Conservation (phyloP, 2,329 filamentous ascomycete species). For the Botryosphaeria dothidea region DNA sequence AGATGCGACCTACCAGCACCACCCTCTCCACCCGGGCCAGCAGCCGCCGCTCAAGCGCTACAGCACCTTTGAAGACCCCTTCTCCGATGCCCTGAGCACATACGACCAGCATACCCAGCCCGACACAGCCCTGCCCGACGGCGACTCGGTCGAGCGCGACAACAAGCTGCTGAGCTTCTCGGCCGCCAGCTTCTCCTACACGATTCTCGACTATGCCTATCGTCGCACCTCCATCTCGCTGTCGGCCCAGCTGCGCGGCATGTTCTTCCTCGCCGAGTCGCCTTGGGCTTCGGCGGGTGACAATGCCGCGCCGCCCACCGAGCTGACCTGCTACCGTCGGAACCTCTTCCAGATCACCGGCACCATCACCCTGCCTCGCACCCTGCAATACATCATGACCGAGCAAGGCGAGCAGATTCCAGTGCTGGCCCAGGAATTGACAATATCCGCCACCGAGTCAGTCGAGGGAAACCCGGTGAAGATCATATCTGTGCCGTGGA, state of each 20-base stretch:
- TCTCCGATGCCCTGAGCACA: constrained; percentile 52
- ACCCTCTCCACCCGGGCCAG: constrained; percentile 41
- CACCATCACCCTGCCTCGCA: constrained; percentile 77
- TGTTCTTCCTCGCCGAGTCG: constrained; percentile 86
- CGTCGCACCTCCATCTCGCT: constrained; percentile 66
- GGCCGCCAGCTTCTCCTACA: constrained; percentile 52
- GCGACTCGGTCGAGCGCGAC: constrained; percentile 63
- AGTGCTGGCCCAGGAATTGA: constrained; percentile 79
- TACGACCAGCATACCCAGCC: constrained; percentile 48
- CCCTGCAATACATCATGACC: constrained; percentile 75
- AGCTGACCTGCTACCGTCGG: constrained; percentile 92
- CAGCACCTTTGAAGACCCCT: constrained; percentile 52
- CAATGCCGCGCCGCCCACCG: constrained; percentile 62
- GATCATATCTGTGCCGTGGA: constrained; percentile 96
- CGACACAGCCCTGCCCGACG: constrained; percentile 50
- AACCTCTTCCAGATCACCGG: constrained; percentile 97
- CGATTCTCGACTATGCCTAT: constrained; percentile 66
- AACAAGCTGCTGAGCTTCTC: constrained; percentile 58
- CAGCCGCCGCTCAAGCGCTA: constrained; percentile 47
- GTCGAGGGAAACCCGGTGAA: constrained; percentile 90
- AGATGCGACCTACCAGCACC: constrained; percentile 48
- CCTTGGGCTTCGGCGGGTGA: constrained; percentile 62
- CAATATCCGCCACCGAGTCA: constrained; percentile 90
- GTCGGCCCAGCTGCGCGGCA: constrained; percentile 78
- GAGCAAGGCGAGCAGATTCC: constrained; percentile 83